phyloP scores from a whole-genome alignment of 2,329 filamentous ascomycete genomes.

The Ceratocystis papillata region DNA sequence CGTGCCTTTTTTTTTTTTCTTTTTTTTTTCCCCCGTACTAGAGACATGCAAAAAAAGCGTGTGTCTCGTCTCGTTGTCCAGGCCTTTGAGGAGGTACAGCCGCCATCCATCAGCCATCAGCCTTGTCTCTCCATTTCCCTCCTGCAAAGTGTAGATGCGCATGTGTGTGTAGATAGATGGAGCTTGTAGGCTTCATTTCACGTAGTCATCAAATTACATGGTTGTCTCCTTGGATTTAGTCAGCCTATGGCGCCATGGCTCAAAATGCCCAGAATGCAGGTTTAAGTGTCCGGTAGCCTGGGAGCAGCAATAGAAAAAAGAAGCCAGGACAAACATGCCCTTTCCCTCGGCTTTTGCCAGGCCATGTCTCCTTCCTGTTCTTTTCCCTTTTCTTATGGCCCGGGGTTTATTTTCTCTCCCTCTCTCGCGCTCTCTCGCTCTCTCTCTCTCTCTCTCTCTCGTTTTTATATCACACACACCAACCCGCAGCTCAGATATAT shows the following conservation, averaged over 20 bases:
- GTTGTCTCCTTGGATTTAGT: slow-evolving; percentile 10
- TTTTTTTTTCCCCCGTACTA: neutral
- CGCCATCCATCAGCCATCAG: no score
- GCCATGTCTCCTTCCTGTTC: slow-evolving; percentile 8
- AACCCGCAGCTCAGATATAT: no score
- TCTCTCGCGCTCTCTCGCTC: neutral
- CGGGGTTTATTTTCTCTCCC: neutral
- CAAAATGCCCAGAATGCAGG: slow-evolving; percentile 22
- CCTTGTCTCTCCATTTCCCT: no score
- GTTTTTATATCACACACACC: neutral
- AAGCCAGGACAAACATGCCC: neutral
- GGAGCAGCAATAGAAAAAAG: slow-evolving; percentile 14
- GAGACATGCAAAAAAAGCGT: no score
- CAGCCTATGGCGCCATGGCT: slow-evolving; percentile 22
- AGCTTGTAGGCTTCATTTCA: no score
- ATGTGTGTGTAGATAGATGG: no score
- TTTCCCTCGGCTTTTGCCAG: neutral
- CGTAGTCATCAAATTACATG: no score
- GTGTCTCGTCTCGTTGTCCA: no score
- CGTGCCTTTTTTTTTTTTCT: neutral
- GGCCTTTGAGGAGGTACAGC: no score
- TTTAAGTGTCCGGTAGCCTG: slow-evolving; percentile 22
- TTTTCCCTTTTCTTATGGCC: slow-evolving; percentile 8
- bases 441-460: neutral
- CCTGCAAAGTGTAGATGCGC: no score